These are phyloP conservation scores for Mortierella sp. DNA, from an alignment of 371 early-diverging fungal species.

Conservation along the genomic window DNA sequence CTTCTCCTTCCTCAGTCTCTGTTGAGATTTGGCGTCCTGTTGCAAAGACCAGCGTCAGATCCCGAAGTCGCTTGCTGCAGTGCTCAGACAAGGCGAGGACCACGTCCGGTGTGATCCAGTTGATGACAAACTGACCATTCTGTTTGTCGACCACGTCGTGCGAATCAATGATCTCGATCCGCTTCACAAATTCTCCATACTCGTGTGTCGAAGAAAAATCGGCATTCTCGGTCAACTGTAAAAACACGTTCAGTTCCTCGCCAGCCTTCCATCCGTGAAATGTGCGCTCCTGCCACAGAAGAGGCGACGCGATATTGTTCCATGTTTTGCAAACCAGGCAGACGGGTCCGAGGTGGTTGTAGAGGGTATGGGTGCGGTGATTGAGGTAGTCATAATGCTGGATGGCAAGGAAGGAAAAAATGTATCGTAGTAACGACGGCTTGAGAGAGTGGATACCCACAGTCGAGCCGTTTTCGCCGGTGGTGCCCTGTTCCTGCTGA, in stretches of 20 bases:
- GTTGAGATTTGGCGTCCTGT: constrained; percentile 50
- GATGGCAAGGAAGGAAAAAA: constrained; percentile 46
- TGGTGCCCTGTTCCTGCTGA: constrained; percentile 9
- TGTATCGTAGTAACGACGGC: constrained; percentile 45
- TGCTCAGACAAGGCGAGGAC: constrained; percentile 52
- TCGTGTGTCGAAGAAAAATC: constrained; percentile 56
- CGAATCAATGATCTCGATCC: constrained; percentile 55
- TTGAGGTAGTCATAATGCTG: constrained; percentile 54
- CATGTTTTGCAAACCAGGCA: constrained; percentile 46
- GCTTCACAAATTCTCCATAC: constrained; percentile 53
- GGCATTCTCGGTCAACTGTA: constrained; percentile 50
- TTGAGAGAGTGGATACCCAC: constrained; percentile 48
- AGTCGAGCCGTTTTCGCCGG: constrained; percentile 1
- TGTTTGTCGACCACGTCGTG: constrained; percentile 55
- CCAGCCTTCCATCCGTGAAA: constrained; percentile 56
- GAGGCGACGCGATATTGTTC: constrained; percentile 50
- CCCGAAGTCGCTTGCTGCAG: constrained; percentile 47
- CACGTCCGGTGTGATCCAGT: constrained; percentile 55
- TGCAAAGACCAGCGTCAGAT: constrained; percentile 50
- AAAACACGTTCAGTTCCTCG: constrained; percentile 43
- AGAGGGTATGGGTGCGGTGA: constrained; percentile 50
- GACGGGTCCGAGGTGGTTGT: constrained; percentile 51
- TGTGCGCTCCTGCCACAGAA: constrained; percentile 53
- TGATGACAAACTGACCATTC: constrained; percentile 55
- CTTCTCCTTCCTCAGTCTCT: constrained; percentile 50